A percentile compares a stretch with the other conserved stretches of the same genome.
These are phyloP conservation scores for Pythium volutum DNA, from an alignment of 352 stramenopile species.

Conservation along the genomic window DNA sequence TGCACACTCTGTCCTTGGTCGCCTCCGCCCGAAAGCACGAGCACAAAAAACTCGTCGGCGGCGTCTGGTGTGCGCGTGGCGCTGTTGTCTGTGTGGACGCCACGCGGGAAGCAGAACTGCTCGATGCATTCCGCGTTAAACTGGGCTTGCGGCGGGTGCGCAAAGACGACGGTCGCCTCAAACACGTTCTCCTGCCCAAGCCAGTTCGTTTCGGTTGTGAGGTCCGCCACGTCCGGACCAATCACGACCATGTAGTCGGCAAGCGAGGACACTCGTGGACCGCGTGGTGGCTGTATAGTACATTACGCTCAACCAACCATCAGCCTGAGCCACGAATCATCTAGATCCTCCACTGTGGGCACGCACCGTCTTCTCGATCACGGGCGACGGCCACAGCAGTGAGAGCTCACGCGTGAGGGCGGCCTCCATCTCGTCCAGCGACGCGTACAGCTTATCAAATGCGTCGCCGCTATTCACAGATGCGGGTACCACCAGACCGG, in stretches of 20 bases:
- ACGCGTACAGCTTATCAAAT: slow-evolving; percentile 24
- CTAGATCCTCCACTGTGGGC: not conserved
- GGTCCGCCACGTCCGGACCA: slow-evolving; percentile 23
- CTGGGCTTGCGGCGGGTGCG: slow-evolving; percentile 58
- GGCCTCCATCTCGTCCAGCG: slow-evolving; percentile 25
- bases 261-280: not conserved
- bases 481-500: slow-evolving; percentile 5
- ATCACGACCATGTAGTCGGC: slow-evolving; percentile 29
- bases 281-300: not conserved
- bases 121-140: slow-evolving; percentile 70
- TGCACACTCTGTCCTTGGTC: slow-evolving; percentile 30
- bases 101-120: slow-evolving; percentile 67
- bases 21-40: slow-evolving; percentile 26
- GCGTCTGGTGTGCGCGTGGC: not conserved
- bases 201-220: slow-evolving; percentile 9
- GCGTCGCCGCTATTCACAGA: not conserved
- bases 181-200: slow-evolving; percentile 36
- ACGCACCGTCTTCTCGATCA: not conserved
- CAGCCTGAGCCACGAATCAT: not conserved
- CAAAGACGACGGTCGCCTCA: slow-evolving; percentile 58
- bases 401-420: slow-evolving; percentile 21
- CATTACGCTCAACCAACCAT: not conserved
- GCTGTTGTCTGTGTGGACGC: slow-evolving; percentile 18
- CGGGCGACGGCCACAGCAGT: slow-evolving; percentile 2
- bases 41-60: slow-evolving; percentile 22